Conservation (phyloP, 2,329 filamentous ascomycete species). For the Phialophora chinensis region DNA sequence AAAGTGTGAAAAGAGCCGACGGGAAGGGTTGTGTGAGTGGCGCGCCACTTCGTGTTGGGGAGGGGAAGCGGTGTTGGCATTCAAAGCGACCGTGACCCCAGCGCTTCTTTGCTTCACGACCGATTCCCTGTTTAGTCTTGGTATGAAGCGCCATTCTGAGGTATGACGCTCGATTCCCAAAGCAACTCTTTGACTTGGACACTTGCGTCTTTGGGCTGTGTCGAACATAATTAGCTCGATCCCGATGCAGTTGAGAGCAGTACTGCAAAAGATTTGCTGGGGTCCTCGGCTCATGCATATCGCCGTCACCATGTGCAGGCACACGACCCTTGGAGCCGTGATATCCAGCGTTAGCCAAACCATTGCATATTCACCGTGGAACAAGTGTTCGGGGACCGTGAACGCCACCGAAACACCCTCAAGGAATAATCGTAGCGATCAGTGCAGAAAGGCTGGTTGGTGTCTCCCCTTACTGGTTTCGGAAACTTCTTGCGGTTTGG, state of each 20-base stretch:
- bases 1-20: conserved; percentile 1
- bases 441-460: background rate
- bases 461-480: conserved; percentile 1
- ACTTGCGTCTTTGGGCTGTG: background rate
- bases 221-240: background rate
- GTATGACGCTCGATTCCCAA: background rate
- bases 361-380: background rate
- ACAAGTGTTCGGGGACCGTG: background rate
- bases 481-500: conserved; percentile 15
- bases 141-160: background rate
- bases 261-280: background rate
- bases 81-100: background rate
- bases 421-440: background rate
- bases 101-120: background rate
- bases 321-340: background rate
- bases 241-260: background rate
- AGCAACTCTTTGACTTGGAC: background rate
- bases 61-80: conserved; percentile 15
- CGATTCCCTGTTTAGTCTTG: background rate
- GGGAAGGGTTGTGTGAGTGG: conserved; percentile 11
- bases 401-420: background rate
- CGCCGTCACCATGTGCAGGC: conserved; percentile 18
- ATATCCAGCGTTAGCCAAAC: background rate
- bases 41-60: conserved; percentile 11
- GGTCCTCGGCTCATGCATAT: background rate